Evolutionary conservation across 139 green algal species (phyloP).

Genomic region (Eudorina sp.): DNA sequence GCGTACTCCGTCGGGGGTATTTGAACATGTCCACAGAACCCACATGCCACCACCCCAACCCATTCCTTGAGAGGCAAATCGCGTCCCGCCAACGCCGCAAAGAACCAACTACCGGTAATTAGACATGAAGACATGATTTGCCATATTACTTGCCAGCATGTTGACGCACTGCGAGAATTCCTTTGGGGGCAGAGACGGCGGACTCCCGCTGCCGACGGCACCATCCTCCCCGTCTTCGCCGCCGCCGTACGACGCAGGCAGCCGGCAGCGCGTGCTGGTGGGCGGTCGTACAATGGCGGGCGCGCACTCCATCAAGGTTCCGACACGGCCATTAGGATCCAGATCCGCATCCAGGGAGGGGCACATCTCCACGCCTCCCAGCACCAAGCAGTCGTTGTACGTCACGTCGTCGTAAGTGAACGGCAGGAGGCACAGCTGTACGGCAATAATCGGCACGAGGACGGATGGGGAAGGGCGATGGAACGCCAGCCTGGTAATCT

Average conservation of each 20-base stretch:
- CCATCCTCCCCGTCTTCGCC: background rate
- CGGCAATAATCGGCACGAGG: too few relatives aligned
- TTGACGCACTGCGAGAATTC: constrained; percentile 36
- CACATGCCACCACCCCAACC: too few relatives aligned
- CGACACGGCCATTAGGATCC: too few relatives aligned
- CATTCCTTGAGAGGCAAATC: too few relatives aligned
- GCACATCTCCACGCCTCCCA: constrained; percentile 9
- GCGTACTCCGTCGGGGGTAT: too few relatives aligned
- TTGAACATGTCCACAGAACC: too few relatives aligned
- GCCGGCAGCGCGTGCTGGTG: background rate
- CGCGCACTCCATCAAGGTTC: constrained; percentile 6
- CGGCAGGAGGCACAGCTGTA: constrained; percentile 48
- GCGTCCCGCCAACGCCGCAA: too few relatives aligned
- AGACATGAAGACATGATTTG: too few relatives aligned
- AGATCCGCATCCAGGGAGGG: background rate
- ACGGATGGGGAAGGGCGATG: too few relatives aligned
- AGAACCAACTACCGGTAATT: too few relatives aligned
- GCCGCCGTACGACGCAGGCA: background rate
- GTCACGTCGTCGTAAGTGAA: constrained; percentile 16
- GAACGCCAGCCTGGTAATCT: too few relatives aligned
- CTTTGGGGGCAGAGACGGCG: too few relatives aligned
- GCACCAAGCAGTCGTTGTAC: constrained; percentile 27
- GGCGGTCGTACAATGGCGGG: background rate
- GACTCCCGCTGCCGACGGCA: background rate
- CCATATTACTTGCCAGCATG: constrained; percentile 20